These are phyloP conservation scores for Oehlia diaphana DNA, from an alignment of 192 early-diverging fungal genomes.

Conservation along the genomic window DNA sequence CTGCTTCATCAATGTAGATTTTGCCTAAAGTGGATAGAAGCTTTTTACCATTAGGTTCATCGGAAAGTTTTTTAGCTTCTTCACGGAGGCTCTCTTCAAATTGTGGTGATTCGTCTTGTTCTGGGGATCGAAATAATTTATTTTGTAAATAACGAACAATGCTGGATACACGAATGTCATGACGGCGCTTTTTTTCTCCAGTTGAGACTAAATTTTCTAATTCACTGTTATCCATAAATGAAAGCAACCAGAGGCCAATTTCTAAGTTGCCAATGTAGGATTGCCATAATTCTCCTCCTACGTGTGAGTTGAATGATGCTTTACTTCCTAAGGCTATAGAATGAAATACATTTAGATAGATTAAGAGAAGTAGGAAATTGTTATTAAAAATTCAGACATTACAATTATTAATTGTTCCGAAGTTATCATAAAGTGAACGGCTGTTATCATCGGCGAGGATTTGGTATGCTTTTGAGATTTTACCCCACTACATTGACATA, in stretches of 20 bases:
- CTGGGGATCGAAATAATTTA: not conserved
- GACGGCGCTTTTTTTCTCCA: not conserved
- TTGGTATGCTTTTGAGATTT: not conserved
- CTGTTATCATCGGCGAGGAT: not conserved
- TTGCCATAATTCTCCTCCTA: slow-evolving; percentile 3
- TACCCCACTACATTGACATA: not conserved
- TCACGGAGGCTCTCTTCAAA: not conserved
- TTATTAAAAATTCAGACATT: slow-evolving; percentile 27
- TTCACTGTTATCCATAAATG: not conserved
- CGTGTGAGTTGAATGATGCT: not conserved
- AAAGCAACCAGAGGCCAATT: not conserved
- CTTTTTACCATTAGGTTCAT: not conserved
- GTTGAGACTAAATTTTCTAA: not conserved
- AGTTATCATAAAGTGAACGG: not conserved
- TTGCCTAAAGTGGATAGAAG: not conserved
- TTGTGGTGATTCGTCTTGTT: not conserved
- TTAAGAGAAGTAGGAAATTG: not conserved
- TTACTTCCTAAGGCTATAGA: not conserved
- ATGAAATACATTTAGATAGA: not conserved
- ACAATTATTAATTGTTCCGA: not conserved
- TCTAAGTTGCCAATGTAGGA: slow-evolving; percentile 11
- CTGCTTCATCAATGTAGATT: too few relatives aligned
- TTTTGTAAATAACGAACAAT: not conserved
- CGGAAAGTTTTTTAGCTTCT: not conserved
- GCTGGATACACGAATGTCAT: not conserved